Conservation (phyloP, 495 filamentous ascomycete species). For the Chaetomium tenue region DNA sequence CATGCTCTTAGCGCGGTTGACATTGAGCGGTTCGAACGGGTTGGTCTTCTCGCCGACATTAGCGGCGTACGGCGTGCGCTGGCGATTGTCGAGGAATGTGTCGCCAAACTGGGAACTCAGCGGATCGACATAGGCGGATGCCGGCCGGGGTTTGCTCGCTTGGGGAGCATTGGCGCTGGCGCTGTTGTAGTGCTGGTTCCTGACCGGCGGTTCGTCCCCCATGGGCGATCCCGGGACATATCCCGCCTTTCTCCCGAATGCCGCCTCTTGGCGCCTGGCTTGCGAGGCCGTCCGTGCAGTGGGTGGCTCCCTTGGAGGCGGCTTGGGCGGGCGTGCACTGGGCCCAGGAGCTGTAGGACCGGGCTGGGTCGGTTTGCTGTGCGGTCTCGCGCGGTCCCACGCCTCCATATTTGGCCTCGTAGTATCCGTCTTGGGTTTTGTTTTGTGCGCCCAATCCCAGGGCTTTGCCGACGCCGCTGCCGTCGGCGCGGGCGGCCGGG, state of each 20-base stretch:
- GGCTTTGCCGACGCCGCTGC: constrained; percentile 24
- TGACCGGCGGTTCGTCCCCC: constrained; percentile 48
- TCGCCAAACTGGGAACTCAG: constrained; percentile 44
- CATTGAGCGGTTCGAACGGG: constrained; percentile 44
- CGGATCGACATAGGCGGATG: constrained; percentile 39
- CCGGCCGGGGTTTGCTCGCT: constrained; percentile 22
- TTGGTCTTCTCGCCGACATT: constrained; percentile 68
- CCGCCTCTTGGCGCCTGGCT: constrained; percentile 44
- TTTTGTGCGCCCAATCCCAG: constrained; percentile 36
- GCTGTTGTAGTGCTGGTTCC: constrained; percentile 45
- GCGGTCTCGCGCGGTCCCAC: constrained; percentile 63
- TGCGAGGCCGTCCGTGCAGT: constrained; percentile 47
- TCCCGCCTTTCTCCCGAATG: constrained; percentile 46
- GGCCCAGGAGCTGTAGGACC: constrained; percentile 7
- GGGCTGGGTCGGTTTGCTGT: constrained; percentile 18
- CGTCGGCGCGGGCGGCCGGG: constrained; percentile 33
- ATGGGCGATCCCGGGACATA: constrained; percentile 43
- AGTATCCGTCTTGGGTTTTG: constrained; percentile 56
- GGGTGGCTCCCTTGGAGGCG: constrained; percentile 17
- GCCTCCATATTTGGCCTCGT: constrained; percentile 60
- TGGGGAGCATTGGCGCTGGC: constrained; percentile 30
- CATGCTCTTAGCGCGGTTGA: constrained; percentile 44
- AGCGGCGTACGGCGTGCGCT: constrained; percentile 67
- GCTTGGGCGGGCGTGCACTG: constrained; percentile 31
- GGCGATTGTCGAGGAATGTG: constrained; percentile 49